Evolutionary conservation across 2,329 filamentous ascomycete species (phyloP).

Genomic region (Metarhizium robertsii): DNA sequence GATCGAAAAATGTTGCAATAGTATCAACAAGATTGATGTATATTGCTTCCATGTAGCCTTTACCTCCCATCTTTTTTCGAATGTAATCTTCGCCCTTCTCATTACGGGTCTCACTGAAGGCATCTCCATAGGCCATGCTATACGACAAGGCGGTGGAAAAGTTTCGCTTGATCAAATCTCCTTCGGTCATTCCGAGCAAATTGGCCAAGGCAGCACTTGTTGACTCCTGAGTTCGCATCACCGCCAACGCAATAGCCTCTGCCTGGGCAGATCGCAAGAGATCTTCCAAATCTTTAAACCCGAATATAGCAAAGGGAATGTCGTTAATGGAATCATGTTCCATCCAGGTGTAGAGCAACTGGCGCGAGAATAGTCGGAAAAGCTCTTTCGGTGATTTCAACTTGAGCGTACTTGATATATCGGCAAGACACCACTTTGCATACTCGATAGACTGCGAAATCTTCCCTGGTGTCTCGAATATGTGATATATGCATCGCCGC

Average conservation of each 20-base stretch:
- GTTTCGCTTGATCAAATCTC: slow-evolving; percentile 51
- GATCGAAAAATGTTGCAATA: slow-evolving; percentile 64
- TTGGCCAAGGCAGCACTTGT: slow-evolving; percentile 52
- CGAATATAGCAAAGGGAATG: slow-evolving; percentile 81
- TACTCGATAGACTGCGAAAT: slow-evolving; percentile 57
- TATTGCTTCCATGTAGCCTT: slow-evolving; percentile 53
- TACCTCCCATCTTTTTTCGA: slow-evolving; percentile 58
- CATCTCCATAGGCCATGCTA: slow-evolving; percentile 54
- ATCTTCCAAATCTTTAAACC: slow-evolving; percentile 58
- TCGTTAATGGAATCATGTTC: slow-evolving; percentile 54
- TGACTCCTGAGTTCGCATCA: slow-evolving; percentile 68
- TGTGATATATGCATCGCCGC: slow-evolving; percentile 80
- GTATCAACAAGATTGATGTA: slow-evolving; percentile 67
- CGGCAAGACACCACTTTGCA: slow-evolving; percentile 60
- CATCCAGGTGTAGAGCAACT: slow-evolving; percentile 87
- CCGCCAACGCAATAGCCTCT: slow-evolving; percentile 69
- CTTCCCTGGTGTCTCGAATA: slow-evolving; percentile 81
- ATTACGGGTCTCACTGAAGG: slow-evolving; percentile 22
- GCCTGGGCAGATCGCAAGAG: slow-evolving; percentile 63
- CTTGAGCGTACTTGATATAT: slow-evolving; percentile 55
- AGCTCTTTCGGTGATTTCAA: slow-evolving; percentile 60
- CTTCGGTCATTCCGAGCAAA: slow-evolving; percentile 42
- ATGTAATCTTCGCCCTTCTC: slow-evolving; percentile 56
- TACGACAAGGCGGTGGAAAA: slow-evolving; percentile 80
- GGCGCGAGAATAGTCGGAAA: slow-evolving; percentile 77